A percentile compares a stretch with the other conserved stretches of the same genome.
Conservation (phyloP, 2,329 filamentous ascomycete genomes). For the Fonsecaea erecta region DNA sequence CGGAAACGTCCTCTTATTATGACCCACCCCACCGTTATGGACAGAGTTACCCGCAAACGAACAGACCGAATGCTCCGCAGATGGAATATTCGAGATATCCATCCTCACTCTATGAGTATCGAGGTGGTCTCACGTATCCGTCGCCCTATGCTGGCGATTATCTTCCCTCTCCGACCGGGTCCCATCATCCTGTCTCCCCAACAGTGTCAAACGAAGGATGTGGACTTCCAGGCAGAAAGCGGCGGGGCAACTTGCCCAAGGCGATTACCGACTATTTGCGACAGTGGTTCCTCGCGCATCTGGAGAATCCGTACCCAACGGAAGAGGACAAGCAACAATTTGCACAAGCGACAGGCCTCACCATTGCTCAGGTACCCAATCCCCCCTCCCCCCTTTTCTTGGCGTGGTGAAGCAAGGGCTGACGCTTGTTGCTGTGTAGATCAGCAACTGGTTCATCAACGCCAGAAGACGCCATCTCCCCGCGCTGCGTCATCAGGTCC, state of each 20-base stretch:
- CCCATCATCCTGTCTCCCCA: slow-evolving; percentile 25
- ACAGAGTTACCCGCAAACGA: slow-evolving; percentile 25
- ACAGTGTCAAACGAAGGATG: slow-evolving; percentile 23
- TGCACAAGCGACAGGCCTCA: slow-evolving; percentile 74
- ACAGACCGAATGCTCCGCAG: slow-evolving; percentile 15
- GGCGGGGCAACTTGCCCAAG: slow-evolving; percentile 87
- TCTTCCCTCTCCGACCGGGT: slow-evolving; percentile 10
- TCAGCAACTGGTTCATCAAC: slow-evolving; percentile 61
- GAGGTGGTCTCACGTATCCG: slow-evolving; percentile 13
- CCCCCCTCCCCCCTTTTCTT: no score
- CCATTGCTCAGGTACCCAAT: slow-evolving; percentile 70
- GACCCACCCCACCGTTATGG: slow-evolving; percentile 28
- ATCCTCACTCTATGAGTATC: slow-evolving; percentile 24
- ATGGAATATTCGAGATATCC: slow-evolving; percentile 26
- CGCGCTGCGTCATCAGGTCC: slow-evolving; percentile 43
- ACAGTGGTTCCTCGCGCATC: slow-evolving; percentile 77
- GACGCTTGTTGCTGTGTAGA: slow-evolving; percentile 41
- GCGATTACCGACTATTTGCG: slow-evolving; percentile 82
- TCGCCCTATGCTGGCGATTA: slow-evolving; percentile 30
- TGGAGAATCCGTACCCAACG: slow-evolving; percentile 81
- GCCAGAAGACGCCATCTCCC: slow-evolving; percentile 55
- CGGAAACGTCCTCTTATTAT: slow-evolving; percentile 27
- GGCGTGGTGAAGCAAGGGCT: background rate
- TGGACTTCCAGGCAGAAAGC: slow-evolving; percentile 50
- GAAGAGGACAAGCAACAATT: slow-evolving; percentile 86